A percentile compares a stretch with the other conserved stretches of the same genome.
phyloP scores from a whole-genome alignment of 306 rosid species.

The Gastrolobium villosum region DNA sequence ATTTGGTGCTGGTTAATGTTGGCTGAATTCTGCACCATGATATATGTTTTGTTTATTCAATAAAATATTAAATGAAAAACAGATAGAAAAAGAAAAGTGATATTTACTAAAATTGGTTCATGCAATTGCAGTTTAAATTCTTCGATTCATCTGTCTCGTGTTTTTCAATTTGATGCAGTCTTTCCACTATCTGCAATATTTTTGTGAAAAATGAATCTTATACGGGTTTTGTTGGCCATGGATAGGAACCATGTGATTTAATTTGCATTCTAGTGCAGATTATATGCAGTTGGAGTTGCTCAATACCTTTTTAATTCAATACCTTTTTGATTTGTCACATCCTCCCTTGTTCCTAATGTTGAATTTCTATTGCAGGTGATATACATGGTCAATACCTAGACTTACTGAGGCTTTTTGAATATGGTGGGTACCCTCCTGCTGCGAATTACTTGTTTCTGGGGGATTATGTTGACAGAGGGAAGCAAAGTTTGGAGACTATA shows the following conservation, averaged over 20 bases:
- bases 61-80: background rate
- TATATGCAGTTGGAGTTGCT: slow-evolving; percentile 23
- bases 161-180: background rate
- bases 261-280: slow-evolving; percentile 21
- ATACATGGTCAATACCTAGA: slow-evolving; percentile 90
- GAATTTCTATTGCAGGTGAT: slow-evolving; percentile 70
- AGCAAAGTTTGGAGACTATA: slow-evolving; percentile 92
- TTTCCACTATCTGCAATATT: slow-evolving; percentile 17
- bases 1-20: too few species aligned
- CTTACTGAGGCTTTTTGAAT: slow-evolving; percentile 76
- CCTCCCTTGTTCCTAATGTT: slow-evolving; percentile 46
- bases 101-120: slow-evolving; percentile 5
- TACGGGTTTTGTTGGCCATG: background rate
- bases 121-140: background rate
- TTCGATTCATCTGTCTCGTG: background rate
- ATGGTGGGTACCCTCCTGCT: slow-evolving; percentile 83
- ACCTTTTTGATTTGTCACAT: background rate
- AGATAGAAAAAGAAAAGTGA: background rate
- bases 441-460: slow-evolving; percentile 84
- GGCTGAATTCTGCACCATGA: too few species aligned
- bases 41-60: background rate
- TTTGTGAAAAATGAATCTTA: background rate
- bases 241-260: background rate
- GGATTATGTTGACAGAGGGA: slow-evolving; percentile 91
- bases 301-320: background rate